Conservation (phyloP, 2,329 filamentous ascomycete genomes). For the Fusarium sp. region DNA sequence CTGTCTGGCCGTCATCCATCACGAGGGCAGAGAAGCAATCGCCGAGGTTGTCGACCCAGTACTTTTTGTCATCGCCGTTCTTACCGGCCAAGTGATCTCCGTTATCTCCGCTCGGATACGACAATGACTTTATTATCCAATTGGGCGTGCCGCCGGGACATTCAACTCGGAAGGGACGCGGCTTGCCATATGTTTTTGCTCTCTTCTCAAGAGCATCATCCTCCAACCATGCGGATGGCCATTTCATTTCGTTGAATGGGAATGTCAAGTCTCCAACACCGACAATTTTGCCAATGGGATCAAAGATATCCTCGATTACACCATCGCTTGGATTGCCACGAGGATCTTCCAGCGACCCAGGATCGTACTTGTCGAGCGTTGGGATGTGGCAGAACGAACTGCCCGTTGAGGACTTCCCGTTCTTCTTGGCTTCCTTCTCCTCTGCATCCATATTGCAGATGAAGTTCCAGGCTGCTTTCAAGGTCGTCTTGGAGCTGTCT, state of each 20-base stretch:
- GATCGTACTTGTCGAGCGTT: conserved; percentile 9
- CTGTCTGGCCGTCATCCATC: not conserved
- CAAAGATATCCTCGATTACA: not conserved
- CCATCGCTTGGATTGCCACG: not conserved
- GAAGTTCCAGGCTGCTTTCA: not conserved
- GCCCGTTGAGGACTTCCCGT: not conserved
- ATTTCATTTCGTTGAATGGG: not conserved
- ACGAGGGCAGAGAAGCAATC: not conserved
- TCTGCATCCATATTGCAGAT: conserved; percentile 1
- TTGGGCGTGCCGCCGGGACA: not conserved
- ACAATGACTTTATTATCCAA: not conserved
- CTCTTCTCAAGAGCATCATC: conserved; percentile 1
- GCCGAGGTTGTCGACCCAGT: not conserved
- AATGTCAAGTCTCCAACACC: not conserved
- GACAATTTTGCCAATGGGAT: not conserved
- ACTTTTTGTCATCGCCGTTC: not conserved
- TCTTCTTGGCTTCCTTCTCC: not conserved
- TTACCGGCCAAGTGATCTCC: not conserved
- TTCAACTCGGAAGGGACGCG: not conserved
- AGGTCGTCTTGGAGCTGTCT: not conserved
- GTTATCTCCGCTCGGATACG: not conserved
- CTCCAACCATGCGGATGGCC: not conserved
- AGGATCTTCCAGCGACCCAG: conserved; percentile 8
- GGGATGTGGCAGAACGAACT: conserved; percentile 1
- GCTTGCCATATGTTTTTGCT: not conserved